Evolutionary conservation across 495 filamentous ascomycete species (phyloP).

Genomic region (Geoglossum glabrum): DNA sequence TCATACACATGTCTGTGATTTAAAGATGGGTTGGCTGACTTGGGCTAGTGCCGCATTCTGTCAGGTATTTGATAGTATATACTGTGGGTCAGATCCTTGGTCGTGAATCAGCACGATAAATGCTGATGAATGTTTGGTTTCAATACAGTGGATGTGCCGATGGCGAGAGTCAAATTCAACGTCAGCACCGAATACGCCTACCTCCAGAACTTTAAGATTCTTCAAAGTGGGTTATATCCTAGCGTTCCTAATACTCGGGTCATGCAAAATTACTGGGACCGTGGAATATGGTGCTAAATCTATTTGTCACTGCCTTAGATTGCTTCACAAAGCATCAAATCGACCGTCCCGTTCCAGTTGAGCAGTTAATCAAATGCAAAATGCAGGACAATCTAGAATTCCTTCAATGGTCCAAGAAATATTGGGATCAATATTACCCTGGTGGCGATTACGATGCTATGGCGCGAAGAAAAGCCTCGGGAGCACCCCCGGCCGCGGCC

Average conservation of each 20-base stretch:
- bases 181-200: constrained; percentile 95
- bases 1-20: neutral
- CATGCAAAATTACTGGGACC: neutral
- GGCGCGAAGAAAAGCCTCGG: constrained; percentile 57
- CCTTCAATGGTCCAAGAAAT: constrained; percentile 85
- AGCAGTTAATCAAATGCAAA: constrained; percentile 84
- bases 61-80: constrained; percentile 95
- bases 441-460: constrained; percentile 92
- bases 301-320: constrained; percentile 25
- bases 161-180: constrained; percentile 94
- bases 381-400: constrained; percentile 99
- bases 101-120: neutral
- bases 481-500: constrained; percentile 33
- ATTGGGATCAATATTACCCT: constrained; percentile 96
- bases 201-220: constrained; percentile 90
- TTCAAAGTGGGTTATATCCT: constrained; percentile 52
- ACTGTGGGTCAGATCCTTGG: constrained; percentile 33
- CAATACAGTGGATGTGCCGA: constrained; percentile 63
- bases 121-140: neutral
- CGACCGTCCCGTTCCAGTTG: constrained; percentile 72
- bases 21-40: neutral
- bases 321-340: constrained; percentile 67
- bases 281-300: constrained; percentile 4
- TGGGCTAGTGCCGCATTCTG: constrained; percentile 68
- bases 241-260: neutral